phyloP scores from a whole-genome alignment of 2,329 filamentous ascomycete genomes.

The Cadophora sp. region DNA sequence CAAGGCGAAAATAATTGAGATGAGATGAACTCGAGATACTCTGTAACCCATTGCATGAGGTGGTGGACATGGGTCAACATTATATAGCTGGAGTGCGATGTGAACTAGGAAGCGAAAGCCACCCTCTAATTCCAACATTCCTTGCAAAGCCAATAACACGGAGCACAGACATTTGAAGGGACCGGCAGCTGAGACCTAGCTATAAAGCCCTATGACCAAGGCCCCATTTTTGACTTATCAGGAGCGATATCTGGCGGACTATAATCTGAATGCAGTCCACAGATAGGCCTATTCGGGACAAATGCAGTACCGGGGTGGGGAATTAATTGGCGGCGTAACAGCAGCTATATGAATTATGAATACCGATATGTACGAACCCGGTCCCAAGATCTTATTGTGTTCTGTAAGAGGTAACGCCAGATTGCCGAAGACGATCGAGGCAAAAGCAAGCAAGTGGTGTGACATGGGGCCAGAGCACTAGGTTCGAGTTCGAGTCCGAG shows the following conservation, averaged over 20 bases:
- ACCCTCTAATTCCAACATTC: constrained; percentile 18
- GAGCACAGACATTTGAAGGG: constrained; percentile 23
- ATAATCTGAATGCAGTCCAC: constrained; percentile 6
- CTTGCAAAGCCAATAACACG: constrained; percentile 21
- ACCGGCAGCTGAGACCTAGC: constrained; percentile 15
- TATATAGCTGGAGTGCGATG: constrained; percentile 34
- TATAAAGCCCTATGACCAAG: constrained; percentile 17
- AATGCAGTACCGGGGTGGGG: constrained; percentile 5
- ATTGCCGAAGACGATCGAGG: constrained; percentile 38
- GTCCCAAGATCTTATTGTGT: constrained; percentile 38
- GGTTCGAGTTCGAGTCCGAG: constrained; percentile 6
- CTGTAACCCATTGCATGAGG: constrained; percentile 22
- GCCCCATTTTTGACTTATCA: constrained; percentile 16
- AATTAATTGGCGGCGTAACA: constrained; percentile 25
- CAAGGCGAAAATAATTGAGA: neutral
- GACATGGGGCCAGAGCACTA: constrained; percentile 11
- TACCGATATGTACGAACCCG: constrained; percentile 30
- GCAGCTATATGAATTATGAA: constrained; percentile 19
- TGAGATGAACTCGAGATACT: constrained; percentile 5
- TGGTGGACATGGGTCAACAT: constrained; percentile 37
- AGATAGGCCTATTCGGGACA: constrained; percentile 13
- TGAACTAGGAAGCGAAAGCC: constrained; percentile 25
- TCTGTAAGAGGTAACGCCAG: constrained; percentile 28
- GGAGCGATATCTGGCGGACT: neutral
- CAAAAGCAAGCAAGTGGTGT: constrained; percentile 20